Conservation (phyloP, 2,329 filamentous ascomycete species). For the Akanthomyces uredinophilus region DNA sequence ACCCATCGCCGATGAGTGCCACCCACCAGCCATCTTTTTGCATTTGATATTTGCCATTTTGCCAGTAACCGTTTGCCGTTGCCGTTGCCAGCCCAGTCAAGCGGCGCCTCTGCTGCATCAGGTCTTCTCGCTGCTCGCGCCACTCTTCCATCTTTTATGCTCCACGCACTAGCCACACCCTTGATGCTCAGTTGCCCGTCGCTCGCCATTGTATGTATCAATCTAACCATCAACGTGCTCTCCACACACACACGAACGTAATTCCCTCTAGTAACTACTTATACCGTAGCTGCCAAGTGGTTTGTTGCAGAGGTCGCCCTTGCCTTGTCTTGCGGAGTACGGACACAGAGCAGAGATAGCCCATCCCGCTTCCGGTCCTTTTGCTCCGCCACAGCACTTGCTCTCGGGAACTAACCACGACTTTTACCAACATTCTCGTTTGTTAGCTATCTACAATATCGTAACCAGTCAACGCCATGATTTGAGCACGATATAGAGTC, state of each 20-base stretch:
- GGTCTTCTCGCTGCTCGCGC: not conserved
- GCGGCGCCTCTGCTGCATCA: not conserved
- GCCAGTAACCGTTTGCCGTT: too few species aligned
- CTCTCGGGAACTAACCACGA: too few species aligned
- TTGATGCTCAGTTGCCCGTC: not conserved
- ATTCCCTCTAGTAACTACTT: not conserved
- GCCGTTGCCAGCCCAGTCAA: too few species aligned
- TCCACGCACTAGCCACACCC: not conserved
- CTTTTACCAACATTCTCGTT: too few species aligned
- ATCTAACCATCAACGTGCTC: not conserved
- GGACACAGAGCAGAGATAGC: too few species aligned
- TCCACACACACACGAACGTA: not conserved
- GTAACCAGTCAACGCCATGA: too few species aligned
- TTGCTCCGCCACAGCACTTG: not conserved
- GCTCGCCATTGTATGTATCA: not conserved
- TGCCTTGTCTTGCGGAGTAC: not conserved
- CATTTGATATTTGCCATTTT: not conserved
- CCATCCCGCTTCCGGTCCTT: not conserved
- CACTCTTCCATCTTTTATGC: not conserved
- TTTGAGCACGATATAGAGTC: too few species aligned
- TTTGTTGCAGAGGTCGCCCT: not conserved
- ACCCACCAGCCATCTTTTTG: not conserved
- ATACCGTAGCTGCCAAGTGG: not conserved
- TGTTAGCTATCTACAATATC: too few species aligned
- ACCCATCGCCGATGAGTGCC: constrained; percentile 4